Conservation (phyloP, 768 basidiomycete genomes). For the Vishniacozyma victoriae region DNA sequence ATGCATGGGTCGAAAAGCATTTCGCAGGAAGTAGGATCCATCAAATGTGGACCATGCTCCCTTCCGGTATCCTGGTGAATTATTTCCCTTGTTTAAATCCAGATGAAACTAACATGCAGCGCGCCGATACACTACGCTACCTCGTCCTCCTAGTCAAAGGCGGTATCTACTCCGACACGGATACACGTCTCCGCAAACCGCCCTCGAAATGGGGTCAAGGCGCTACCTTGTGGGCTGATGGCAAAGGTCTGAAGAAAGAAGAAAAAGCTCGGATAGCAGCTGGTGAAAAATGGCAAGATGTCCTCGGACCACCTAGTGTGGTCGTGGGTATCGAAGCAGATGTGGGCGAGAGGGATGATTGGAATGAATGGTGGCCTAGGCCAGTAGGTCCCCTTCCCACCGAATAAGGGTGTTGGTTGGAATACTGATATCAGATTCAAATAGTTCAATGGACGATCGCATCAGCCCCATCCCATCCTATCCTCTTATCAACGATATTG, state of each 20-base stretch:
- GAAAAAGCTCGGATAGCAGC: constrained; percentile 5
- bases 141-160: background rate
- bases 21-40: constrained; percentile 28
- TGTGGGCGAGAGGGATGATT: constrained; percentile 18
- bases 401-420: no score
- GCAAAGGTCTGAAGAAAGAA: constrained; percentile 17
- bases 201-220: constrained; percentile 40
- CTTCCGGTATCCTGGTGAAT: constrained; percentile 42
- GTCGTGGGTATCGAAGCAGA: constrained; percentile 35
- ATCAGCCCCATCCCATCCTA: constrained; percentile 37
- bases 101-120: constrained; percentile 11
- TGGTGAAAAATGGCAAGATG: constrained; percentile 19
- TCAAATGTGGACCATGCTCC: constrained; percentile 37
- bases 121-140: constrained; percentile 37
- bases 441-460: constrained; percentile 46
- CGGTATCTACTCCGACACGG: background rate
- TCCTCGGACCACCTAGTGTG: constrained; percentile 25
- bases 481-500: constrained; percentile 38
- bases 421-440: no score
- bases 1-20: constrained; percentile 14
- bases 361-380: constrained; percentile 26
- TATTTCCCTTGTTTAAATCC: background rate
- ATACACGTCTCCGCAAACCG: constrained; percentile 32
- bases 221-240: constrained; percentile 26
- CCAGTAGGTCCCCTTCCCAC: no score